Percentiles rank a stretch among this genome's conserved stretches.
These are phyloP conservation scores for Neonectria ditissima DNA, from an alignment of 2,329 filamentous ascomycete species.

Conservation along the genomic window DNA sequence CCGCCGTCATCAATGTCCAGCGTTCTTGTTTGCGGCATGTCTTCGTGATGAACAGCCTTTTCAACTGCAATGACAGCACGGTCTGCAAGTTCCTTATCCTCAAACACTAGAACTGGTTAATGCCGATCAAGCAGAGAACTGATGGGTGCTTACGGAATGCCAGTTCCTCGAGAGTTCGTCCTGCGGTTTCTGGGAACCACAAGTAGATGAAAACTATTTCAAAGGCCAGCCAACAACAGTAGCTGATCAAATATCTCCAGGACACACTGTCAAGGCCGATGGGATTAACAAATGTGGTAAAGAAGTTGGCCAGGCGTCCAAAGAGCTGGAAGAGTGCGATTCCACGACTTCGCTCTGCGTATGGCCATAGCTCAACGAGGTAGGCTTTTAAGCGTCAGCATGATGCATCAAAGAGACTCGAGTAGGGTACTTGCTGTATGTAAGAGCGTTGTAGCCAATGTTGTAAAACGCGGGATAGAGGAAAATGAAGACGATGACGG, in stretches of 20 bases:
- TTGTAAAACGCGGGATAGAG: conserved; percentile 9
- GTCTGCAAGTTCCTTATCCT: conserved; percentile 20
- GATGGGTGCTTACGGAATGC: conserved; percentile 31
- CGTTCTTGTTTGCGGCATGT: conserved; percentile 1
- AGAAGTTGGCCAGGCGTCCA: conserved; percentile 44
- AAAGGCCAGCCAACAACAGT: conserved; percentile 44
- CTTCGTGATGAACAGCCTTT: conserved; percentile 18
- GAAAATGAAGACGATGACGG: conserved; percentile 64
- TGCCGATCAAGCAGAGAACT: background rate
- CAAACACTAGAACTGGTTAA: conserved; percentile 20
- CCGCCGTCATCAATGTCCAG: background rate
- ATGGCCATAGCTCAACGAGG: conserved; percentile 69
- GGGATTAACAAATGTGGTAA: conserved; percentile 41
- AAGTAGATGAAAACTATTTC: conserved; percentile 72
- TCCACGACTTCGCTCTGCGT: conserved; percentile 64
- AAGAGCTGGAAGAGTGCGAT: conserved; percentile 63
- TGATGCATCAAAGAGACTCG: background rate
- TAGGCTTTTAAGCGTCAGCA: conserved; percentile 50
- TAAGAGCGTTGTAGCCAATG: conserved; percentile 68
- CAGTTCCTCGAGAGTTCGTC: conserved; percentile 77
- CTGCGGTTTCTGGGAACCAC: conserved; percentile 82
- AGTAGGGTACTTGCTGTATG: conserved; percentile 59
- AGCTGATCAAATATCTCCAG: conserved; percentile 39
- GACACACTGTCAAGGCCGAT: conserved; percentile 32
- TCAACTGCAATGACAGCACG: conserved; percentile 13